Evolutionary conservation across 345 rosid species (phyloP).

Genomic region (Bruguiera gymnorhiza): DNA sequence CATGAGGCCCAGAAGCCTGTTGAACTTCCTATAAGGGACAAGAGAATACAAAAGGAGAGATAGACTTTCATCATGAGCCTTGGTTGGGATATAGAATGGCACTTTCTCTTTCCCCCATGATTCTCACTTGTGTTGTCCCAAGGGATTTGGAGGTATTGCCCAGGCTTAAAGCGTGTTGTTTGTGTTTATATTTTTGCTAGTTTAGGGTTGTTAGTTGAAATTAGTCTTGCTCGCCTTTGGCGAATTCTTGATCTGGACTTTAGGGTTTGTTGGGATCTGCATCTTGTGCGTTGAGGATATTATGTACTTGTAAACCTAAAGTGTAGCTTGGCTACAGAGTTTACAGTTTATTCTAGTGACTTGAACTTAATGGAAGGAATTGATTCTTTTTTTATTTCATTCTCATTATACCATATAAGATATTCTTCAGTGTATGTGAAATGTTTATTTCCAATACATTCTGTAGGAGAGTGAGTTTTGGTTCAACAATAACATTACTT

Average conservation of each 20-base stretch:
- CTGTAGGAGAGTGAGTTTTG: too few species aligned
- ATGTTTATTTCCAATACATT: too few species aligned
- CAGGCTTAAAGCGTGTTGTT: conserved; percentile 7
- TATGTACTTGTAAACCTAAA: background rate
- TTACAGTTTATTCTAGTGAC: too few species aligned
- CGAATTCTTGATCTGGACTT: conserved; percentile 6
- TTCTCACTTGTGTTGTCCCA: background rate
- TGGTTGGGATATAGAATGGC: background rate
- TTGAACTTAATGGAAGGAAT: background rate
- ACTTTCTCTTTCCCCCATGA: background rate
- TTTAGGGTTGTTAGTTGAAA: conserved; percentile 11
- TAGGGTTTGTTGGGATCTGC: background rate
- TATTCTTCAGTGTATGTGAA: too few species aligned
- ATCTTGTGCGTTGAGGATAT: conserved; percentile 8
- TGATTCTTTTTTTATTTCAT: background rate
- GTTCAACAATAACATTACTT: too few species aligned
- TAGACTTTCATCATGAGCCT: conserved; percentile 19
- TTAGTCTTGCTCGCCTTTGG: conserved; percentile 1
- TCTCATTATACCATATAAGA: too few species aligned
- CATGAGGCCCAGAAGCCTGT: conserved; percentile 87
- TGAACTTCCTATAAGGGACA: conserved; percentile 84
- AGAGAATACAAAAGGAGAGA: conserved; percentile 61
- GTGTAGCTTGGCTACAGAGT: background rate
- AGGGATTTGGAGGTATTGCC: background rate
- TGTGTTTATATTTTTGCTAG: conserved; percentile 14